Evolutionary conservation across 2,329 filamentous ascomycete species (phyloP), one percentile per base, ranked within the genome.

Genomic region (Aspergillus neotritici): DNA sequence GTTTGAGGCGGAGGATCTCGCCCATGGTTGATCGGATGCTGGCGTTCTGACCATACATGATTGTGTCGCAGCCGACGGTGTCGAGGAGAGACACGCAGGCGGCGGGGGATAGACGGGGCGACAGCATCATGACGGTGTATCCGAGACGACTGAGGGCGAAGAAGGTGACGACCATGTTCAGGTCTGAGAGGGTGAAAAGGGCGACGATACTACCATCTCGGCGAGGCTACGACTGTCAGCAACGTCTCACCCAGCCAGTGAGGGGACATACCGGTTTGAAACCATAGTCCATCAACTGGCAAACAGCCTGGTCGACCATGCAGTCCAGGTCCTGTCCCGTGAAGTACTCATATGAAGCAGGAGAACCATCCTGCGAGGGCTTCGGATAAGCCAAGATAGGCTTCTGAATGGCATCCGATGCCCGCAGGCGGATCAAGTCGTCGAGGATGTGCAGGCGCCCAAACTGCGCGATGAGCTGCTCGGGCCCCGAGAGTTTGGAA

Each of bases 121-220:
- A 74, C 17, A 73, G 54, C 42, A 66, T 67, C 56, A 74, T 62
- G 5, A 67, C 60, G 10, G 63, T 68, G 43, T 69, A 72, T 17
- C 70, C 71, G 4, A 73, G 49, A n/a, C 69, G 61, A 43, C 65
- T 68, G 7, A 74, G 55, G 8, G 70, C 71, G 39, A 73, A 71
- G 36, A 72, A 64, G 5, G 65, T 64, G 41, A 71, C 49, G 6
- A 71, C 59, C 56, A 68, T 73, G 11, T 64, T 62, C 4, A 73
- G 51, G 38, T 72, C 65, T 0, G 71, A 72, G 9, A 58, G 52
- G 0, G 67, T 66, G 30, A 72, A 61, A 4, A 73, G 54, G 3
- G 67, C 67, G 4, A 73, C 58, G 3, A 64, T 52, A 4, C 43
- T 41, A 31, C 46, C 38, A 21, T 55, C 44, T 12, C 45, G 37